A percentile compares a stretch with the other conserved stretches of the same genome.
Conservation (phyloP, 148 eudicot genomes). For the Fallopia convolvulus region DNA sequence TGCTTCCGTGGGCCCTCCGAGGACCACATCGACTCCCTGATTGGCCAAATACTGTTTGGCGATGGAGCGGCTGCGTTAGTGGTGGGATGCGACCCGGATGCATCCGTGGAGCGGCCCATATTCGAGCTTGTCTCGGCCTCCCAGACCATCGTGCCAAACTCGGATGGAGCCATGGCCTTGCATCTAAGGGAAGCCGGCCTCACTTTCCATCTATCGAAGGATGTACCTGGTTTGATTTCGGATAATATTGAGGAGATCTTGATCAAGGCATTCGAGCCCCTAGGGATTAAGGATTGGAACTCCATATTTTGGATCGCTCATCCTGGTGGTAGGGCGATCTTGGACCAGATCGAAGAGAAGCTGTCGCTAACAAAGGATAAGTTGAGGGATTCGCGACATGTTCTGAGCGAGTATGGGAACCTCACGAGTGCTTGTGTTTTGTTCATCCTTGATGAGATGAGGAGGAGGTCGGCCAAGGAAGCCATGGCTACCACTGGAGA, state of each 20-base stretch:
- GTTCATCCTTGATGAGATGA: no score
- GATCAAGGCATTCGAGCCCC: not conserved
- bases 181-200: no score
- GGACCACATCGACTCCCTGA: conserved; percentile 22
- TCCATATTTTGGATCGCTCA: conserved; percentile 30
- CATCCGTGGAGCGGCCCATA: not conserved
- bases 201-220: no score
- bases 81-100: not conserved
- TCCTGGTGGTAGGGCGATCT: conserved; percentile 30
- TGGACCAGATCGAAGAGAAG: conserved; percentile 24
- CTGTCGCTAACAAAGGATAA: conserved; percentile 16
- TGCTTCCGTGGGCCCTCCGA: conserved; percentile 29
- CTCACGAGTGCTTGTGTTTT: no score
- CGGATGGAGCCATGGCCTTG: not conserved
- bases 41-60: conserved; percentile 27
- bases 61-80: not conserved
- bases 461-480: no score
- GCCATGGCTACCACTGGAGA: no score
- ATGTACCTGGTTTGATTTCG: no score
- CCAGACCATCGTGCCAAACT: not conserved
- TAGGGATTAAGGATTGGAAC: conserved; percentile 30
- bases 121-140: not conserved
- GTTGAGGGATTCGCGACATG: conserved; percentile 6
- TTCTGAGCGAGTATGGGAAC: no score
- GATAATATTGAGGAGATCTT: no score